A percentile compares a stretch with the other conserved stretches of the same genome.
Conservation (phyloP, 768 basidiomycete genomes). For the Cytidiella melzeri region DNA sequence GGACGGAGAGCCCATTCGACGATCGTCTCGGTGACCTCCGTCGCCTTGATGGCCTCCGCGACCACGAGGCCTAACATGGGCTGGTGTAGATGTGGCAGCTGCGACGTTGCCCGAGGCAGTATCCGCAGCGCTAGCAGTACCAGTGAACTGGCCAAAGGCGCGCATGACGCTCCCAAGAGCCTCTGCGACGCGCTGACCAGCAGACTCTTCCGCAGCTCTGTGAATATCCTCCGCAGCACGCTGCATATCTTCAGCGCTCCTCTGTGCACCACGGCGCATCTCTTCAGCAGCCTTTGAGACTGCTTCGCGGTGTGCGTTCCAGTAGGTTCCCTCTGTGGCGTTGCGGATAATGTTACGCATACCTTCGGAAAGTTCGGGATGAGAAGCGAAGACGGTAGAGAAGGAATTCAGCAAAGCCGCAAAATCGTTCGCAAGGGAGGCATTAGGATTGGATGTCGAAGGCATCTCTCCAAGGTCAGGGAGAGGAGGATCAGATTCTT, state of each 20-base stretch:
- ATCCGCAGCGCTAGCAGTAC: constrained; percentile 2
- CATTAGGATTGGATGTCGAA: constrained; percentile 18
- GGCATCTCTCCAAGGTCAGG: constrained; percentile 36
- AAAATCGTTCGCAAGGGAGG: constrained; percentile 59
- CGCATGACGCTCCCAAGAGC: constrained; percentile 55
- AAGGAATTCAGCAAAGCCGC: constrained; percentile 54
- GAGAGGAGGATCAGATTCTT: constrained; percentile 42
- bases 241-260: constrained; percentile 26
- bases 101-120: constrained; percentile 1
- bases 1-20: neutral
- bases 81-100: constrained; percentile 18
- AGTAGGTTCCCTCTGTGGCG: constrained; percentile 60
- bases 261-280: constrained; percentile 35
- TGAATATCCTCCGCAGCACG: constrained; percentile 40
- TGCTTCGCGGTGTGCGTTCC: constrained; percentile 54
- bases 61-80: constrained; percentile 3
- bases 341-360: constrained; percentile 61
- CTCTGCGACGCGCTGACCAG: constrained; percentile 55
- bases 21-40: neutral
- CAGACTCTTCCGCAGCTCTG: constrained; percentile 54
- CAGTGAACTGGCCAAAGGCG: constrained; percentile 35
- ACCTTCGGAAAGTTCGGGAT: constrained; percentile 68
- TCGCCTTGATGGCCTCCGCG: neutral
- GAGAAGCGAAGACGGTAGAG: constrained; percentile 47
- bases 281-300: constrained; percentile 53